A percentile compares a stretch with the other conserved stretches of the same genome.
These are phyloP conservation scores for Botrytis pseudocinerea DNA, from an alignment of 2,329 filamentous ascomycete species.

Conservation along the genomic window DNA sequence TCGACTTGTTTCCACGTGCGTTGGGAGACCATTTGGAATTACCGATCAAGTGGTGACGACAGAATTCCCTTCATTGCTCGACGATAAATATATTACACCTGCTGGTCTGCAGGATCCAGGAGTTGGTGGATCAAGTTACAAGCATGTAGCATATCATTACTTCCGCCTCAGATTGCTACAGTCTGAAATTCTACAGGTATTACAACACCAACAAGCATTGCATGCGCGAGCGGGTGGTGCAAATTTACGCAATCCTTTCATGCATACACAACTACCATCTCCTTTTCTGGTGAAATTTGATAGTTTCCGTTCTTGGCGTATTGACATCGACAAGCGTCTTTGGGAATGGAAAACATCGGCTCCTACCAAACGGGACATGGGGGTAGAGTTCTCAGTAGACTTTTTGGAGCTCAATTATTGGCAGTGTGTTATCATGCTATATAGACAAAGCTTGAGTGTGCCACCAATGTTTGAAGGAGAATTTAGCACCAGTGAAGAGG, in stretches of 20 bases:
- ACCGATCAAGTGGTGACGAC: constrained; percentile 97
- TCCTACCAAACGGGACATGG: constrained; percentile 74
- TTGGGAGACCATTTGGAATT: constrained; percentile 89
- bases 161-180: constrained; percentile 85
- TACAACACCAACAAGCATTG: constrained; percentile 89
- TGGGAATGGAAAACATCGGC: constrained; percentile 84
- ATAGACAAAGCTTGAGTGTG: constrained; percentile 84
- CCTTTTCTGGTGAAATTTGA: constrained; percentile 83
- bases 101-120: constrained; percentile 68
- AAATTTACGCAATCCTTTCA: constrained; percentile 67
- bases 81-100: constrained; percentile 84
- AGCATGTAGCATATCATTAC: constrained; percentile 88
- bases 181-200: constrained; percentile 90
- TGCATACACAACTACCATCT: constrained; percentile 76
- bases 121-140: constrained; percentile 74
- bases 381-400: constrained; percentile 84
- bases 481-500: constrained; percentile 64
- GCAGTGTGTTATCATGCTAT: constrained; percentile 95
- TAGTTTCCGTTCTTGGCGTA: constrained; percentile 84
- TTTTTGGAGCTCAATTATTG: constrained; percentile 96
- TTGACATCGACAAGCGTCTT: constrained; percentile 80
- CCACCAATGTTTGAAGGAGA: constrained; percentile 83
- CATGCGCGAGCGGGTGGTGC: constrained; percentile 67
- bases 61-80: constrained; percentile 84
- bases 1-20: constrained; percentile 90